A percentile compares a stretch with the other conserved stretches of the same genome.
phyloP scores from a whole-genome alignment of 176 grass and related monocot species.

The Panicum miliaceum region DNA sequence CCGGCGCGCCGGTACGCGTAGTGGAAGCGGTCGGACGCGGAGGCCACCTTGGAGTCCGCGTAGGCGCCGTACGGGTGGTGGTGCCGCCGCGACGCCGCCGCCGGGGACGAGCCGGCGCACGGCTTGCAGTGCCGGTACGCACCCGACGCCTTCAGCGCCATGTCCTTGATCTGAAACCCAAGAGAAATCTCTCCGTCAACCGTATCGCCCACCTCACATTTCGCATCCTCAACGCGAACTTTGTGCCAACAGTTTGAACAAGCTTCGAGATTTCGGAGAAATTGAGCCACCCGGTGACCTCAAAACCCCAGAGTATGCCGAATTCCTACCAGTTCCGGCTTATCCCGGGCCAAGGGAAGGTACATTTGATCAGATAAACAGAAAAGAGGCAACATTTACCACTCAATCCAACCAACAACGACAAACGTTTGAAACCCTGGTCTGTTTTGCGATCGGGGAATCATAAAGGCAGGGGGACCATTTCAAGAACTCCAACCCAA shows the following conservation, averaged over 20 bases:
- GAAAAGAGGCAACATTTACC: neutral
- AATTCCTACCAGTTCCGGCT: neutral
- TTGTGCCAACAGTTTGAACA: constrained; percentile 1
- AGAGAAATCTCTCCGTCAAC: constrained; percentile 34
- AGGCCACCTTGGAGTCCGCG: constrained; percentile 53
- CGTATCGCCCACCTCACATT: neutral
- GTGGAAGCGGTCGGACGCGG: constrained; percentile 64
- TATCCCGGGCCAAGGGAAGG: constrained; percentile 19
- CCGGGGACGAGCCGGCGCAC: constrained; percentile 46
- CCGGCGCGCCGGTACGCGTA: constrained; percentile 54
- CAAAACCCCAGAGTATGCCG: neutral
- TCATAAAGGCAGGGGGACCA: neutral
- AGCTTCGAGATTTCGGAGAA: constrained; percentile 9
- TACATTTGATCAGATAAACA: constrained; percentile 15
- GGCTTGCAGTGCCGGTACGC: constrained; percentile 92
- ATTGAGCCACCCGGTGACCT: neutral
- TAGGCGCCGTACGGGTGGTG: constrained; percentile 47
- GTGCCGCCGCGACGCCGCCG: constrained; percentile 37
- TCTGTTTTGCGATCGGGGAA: neutral
- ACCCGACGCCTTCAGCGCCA: constrained; percentile 77
- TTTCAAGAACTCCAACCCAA: constrained; percentile 7
- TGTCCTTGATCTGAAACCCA: constrained; percentile 79
- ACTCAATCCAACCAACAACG: neutral
- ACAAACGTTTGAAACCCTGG: neutral
- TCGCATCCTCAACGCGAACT: neutral